Evolutionary conservation across 345 rosid species (phyloP).

Genomic region (Gossypium sturtianum): DNA sequence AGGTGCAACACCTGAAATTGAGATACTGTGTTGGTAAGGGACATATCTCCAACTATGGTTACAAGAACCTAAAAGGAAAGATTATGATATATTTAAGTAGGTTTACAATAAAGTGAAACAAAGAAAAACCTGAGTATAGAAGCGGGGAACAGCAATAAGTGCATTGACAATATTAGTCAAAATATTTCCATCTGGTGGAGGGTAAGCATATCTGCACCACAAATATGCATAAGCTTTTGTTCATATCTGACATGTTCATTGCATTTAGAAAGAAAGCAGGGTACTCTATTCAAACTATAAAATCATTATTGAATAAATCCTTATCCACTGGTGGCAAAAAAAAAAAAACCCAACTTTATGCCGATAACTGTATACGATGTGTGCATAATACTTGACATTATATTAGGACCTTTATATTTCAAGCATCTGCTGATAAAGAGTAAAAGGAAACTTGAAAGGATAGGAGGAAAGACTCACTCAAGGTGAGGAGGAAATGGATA

Average conservation of each 20-base stretch:
- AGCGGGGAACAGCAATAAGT: constrained; percentile 90
- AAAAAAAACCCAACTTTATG: not conserved
- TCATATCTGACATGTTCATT: not conserved
- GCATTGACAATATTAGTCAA: constrained; percentile 94
- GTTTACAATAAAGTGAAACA: not conserved
- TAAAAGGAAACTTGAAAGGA: not conserved
- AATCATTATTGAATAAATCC: not conserved
- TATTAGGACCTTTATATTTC: not conserved
- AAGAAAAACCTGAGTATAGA: constrained; percentile 78
- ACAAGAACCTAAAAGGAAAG: not conserved
- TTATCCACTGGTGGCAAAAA: not conserved
- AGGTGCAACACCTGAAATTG: constrained; percentile 73
- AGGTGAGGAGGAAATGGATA: constrained; percentile 89
- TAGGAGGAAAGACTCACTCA: constrained; percentile 41
- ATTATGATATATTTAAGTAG: not conserved
- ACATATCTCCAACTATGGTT: not conserved
- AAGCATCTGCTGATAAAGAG: not conserved
- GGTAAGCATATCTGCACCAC: constrained; percentile 80
- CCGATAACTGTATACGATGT: not conserved
- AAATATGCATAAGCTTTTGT: not conserved
- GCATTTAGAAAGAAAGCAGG: constrained; percentile 1
- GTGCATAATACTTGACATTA: not conserved
- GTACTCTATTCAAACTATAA: not conserved
- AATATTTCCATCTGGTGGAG: constrained; percentile 95
- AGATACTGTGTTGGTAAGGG: not conserved